Base-by-base conservation (phyloP, 2,329 filamentous ascomycete genomes). In the Pseudocercospora fuligena region DNA sequence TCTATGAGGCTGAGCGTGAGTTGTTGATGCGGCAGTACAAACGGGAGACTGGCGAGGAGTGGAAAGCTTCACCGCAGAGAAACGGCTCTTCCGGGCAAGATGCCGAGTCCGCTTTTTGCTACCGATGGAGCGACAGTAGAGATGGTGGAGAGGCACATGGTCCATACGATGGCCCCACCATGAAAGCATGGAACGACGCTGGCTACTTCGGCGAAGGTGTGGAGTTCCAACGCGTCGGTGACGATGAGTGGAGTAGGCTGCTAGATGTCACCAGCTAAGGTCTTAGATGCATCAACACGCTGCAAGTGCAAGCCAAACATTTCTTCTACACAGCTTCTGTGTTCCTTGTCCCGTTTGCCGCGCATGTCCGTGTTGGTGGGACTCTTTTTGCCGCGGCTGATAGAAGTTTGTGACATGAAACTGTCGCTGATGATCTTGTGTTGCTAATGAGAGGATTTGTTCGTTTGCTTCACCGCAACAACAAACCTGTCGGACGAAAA, bases 191-290 rank as follows among this genome's bases (percentile, higher is more conserved):
- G 95, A 89, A 91, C 72, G 89, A 92, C 69, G 93, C 93, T 25
- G 95, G 95, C 2, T 98, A 98, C 78, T 99, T 99, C 80, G 91
- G 89, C 12, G 90, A 95, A 70, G 92, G 92, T 0, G 93, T 97
- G 25, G 94, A 84, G 69, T 85, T 83, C 70, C 78, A 81, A 59
- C 74, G 74, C 25, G 75, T 81, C 16, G 81, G 81, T 12, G 75
- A 79, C 46, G 73, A 66, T 12, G 81, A 81, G 49, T 85, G 82
- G 82, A 81, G 77, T 61, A 72, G 78, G 36, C 62, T 79, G 14
- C 73, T 82, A 21, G 80, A 83, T 69, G 74, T 80, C 19, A 68
- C 56, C n/a, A 70, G 58, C 29, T 64, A 60, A 51, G 56, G n/a
- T 12, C 27, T 56, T 29, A 31, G 47, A 51, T 51, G 47, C 47